Conservation (phyloP, 345 rosid genomes). For the Eucalyptus sp. region DNA sequence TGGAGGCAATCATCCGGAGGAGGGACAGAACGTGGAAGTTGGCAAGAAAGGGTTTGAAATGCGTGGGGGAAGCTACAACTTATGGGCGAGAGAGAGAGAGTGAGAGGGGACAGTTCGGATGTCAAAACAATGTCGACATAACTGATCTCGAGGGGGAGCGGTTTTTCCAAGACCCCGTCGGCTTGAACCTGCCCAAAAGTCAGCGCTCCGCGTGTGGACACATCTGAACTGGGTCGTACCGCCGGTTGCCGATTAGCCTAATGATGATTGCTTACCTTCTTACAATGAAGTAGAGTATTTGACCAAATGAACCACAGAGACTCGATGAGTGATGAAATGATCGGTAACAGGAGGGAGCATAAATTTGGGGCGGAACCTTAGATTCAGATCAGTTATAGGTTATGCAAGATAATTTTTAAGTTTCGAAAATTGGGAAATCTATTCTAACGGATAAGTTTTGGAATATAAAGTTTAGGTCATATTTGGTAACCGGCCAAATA, state of each 20-base stretch:
- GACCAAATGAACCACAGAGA: not conserved
- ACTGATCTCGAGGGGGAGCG: not conserved
- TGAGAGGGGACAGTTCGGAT: accelerated
- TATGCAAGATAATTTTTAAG: too few relatives aligned
- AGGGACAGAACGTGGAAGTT: not conserved
- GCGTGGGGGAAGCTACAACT: not conserved
- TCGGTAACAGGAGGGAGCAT: not conserved
- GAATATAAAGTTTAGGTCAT: too few relatives aligned
- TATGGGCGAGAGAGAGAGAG: too few relatives aligned
- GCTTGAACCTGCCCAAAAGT: not conserved
- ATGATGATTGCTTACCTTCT: not conserved
- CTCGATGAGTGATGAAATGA: not conserved
- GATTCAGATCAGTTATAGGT: too few relatives aligned
- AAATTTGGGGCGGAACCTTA: not conserved
- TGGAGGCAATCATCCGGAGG: not conserved
- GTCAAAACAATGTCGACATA: not conserved
- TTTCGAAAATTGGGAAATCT: accelerated
- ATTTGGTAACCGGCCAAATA: too few relatives aligned
- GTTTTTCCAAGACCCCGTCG: not conserved
- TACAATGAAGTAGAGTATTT: not conserved
- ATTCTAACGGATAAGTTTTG: too few relatives aligned
- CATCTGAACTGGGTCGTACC: not conserved
- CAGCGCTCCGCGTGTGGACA: not conserved
- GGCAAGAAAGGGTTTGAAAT: not conserved
- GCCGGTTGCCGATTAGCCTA: not conserved